These are phyloP conservation scores for Coemansia sp. DNA, from an alignment of 192 early-diverging fungal species.

Conservation along the genomic window DNA sequence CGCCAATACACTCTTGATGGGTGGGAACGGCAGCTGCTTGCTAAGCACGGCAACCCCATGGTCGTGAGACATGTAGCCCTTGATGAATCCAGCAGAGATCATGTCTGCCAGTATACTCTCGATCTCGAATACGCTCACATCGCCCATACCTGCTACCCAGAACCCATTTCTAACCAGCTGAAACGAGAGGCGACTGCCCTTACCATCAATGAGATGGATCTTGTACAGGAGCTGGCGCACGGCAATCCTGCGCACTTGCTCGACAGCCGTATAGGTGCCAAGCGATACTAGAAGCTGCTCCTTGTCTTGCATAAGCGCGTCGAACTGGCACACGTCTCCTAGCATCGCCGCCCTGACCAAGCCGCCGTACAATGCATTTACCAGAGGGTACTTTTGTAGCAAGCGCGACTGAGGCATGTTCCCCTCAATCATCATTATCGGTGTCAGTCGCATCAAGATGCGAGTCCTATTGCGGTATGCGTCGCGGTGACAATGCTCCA, in stretches of 20 bases:
- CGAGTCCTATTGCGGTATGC: slow-evolving; percentile 59
- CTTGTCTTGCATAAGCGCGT: slow-evolving; percentile 59
- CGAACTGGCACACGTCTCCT: slow-evolving; percentile 80
- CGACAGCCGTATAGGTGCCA: slow-evolving; percentile 84
- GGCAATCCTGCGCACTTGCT: slow-evolving; percentile 71
- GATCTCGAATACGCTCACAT: slow-evolving; percentile 70
- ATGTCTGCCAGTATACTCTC: slow-evolving; percentile 88
- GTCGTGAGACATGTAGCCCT: slow-evolving; percentile 87
- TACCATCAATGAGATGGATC: slow-evolving; percentile 64
- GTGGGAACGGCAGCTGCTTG: slow-evolving; percentile 79
- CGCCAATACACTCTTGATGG: slow-evolving; percentile 7
- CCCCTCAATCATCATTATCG: slow-evolving; percentile 75
- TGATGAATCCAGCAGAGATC: slow-evolving; percentile 85
- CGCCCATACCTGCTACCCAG: slow-evolving; percentile 54
- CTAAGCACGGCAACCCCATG: slow-evolving; percentile 75
- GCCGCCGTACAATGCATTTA: slow-evolving; percentile 64
- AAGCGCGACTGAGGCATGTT: slow-evolving; percentile 65
- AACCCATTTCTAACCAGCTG: slow-evolving; percentile 67
- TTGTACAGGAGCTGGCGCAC: slow-evolving; percentile 78
- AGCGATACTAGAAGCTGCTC: slow-evolving; percentile 65
- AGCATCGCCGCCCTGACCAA: slow-evolving; percentile 67
- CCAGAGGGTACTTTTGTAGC: slow-evolving; percentile 63
- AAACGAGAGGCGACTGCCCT: slow-evolving; percentile 64
- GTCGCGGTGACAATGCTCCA: slow-evolving; percentile 51
- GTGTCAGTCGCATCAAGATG: slow-evolving; percentile 82